These are phyloP conservation scores for Geotrichum candidum DNA, from an alignment of 1,139 yeast genomes.

Conservation along the genomic window DNA sequence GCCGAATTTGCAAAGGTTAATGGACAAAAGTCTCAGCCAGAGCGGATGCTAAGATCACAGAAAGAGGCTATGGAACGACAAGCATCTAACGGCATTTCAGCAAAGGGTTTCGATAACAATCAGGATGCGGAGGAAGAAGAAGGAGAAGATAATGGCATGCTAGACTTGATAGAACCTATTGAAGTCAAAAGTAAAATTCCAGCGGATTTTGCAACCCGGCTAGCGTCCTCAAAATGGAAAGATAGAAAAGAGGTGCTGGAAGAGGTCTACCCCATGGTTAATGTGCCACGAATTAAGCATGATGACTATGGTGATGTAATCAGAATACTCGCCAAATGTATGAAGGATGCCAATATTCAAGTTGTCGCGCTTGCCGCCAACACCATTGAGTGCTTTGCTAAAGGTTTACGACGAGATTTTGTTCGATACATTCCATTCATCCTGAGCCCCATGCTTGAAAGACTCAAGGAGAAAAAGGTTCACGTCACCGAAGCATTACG, in stretches of 20 bases:
- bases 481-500: constrained; percentile 66
- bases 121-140: constrained; percentile 20
- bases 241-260: constrained; percentile 85
- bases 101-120: constrained; percentile 21
- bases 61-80: constrained; percentile 34
- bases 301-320: constrained; percentile 65
- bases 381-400: constrained; percentile 56
- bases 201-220: constrained; percentile 47
- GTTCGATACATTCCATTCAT: constrained; percentile 50
- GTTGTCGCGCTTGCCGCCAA: constrained; percentile 82
- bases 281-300: constrained; percentile 43
- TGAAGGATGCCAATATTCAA: constrained; percentile 86
- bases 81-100: constrained; percentile 25
- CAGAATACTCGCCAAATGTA: constrained; percentile 56
- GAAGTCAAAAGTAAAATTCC: constrained; percentile 67
- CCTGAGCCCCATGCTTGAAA: constrained; percentile 62
- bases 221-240: constrained; percentile 75
- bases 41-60: constrained; percentile 53
- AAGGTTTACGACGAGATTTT: constrained; percentile 57
- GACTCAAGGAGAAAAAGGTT: constrained; percentile 87
- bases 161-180: constrained; percentile 48
- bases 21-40: constrained; percentile 42
- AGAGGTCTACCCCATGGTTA: constrained; percentile 50
- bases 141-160: constrained; percentile 43
- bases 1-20: constrained; percentile 56